Percentiles rank a stretch among this genome's conserved stretches.
These are phyloP conservation scores for Pontederia crassipes DNA, from an alignment of 176 grass and related monocot species.

Conservation along the genomic window DNA sequence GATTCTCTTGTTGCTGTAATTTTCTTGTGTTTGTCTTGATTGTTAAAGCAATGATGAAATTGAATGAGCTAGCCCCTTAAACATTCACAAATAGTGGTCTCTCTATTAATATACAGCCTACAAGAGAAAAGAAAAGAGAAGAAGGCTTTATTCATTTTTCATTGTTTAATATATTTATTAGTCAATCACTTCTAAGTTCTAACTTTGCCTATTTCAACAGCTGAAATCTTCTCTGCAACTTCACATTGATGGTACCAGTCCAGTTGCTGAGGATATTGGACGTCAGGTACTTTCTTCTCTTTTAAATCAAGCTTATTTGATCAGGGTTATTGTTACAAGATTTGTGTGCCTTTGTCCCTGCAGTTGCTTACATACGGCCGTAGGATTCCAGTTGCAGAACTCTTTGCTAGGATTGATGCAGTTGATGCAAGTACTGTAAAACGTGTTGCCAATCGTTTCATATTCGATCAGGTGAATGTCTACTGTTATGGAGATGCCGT, in stretches of 20 bases:
- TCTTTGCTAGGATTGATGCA: constrained; percentile 98
- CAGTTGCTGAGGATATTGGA: constrained; percentile 92
- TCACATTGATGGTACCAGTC: constrained; percentile 81
- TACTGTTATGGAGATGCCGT: not conserved
- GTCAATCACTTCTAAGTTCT: constrained; percentile 13
- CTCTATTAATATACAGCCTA: no score
- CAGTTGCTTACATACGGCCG: constrained; percentile 87
- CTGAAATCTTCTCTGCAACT: constrained; percentile 96
- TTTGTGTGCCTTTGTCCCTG: not conserved
- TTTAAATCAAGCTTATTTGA: not conserved
- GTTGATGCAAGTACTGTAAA: constrained; percentile 89
- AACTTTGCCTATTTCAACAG: constrained; percentile 39
- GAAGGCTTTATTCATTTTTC: not conserved
- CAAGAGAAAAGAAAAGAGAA: no score
- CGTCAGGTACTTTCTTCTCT: constrained; percentile 49
- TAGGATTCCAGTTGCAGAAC: constrained; percentile 71
- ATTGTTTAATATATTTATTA: not conserved
- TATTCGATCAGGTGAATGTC: constrained; percentile 88
- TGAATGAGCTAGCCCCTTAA: no score
- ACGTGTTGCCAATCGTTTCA: constrained; percentile 94
- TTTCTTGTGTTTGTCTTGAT: no score
- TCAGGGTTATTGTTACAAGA: not conserved
- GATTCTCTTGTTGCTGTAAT: no score
- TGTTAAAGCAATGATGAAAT: no score
- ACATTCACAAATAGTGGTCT: no score